Percentiles rank a stretch among this genome's conserved stretches.
Evolutionary conservation across 1,284 basidiomycete species (phyloP).

Genomic region (Irpex sp.): DNA sequence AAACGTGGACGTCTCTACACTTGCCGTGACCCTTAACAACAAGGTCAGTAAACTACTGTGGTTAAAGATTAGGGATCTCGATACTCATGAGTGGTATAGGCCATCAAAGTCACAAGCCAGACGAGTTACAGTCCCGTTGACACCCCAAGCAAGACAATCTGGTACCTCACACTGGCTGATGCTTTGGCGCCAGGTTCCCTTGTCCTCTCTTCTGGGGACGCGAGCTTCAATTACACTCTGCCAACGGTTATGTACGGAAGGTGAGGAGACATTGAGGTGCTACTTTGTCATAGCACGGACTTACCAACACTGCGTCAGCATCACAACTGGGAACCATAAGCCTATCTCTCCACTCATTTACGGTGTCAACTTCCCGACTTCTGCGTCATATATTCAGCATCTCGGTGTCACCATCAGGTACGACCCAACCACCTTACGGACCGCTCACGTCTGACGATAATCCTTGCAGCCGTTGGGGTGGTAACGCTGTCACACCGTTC

Average conservation of each 20-base stretch:
- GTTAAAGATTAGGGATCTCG: neutral
- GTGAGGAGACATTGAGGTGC: neutral
- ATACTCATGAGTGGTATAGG: conserved; percentile 18
- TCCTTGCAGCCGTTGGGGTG: conserved; percentile 38
- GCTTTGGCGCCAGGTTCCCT: conserved; percentile 37
- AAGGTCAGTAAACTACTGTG: conserved; percentile 12
- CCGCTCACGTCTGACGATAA: neutral
- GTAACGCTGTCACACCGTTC: conserved; percentile 50
- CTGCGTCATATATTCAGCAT: conserved; percentile 38
- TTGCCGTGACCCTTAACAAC: conserved; percentile 37
- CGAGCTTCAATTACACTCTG: conserved; percentile 36
- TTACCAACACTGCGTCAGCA: neutral
- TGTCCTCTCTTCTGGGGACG: conserved; percentile 34
- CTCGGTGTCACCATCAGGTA: conserved; percentile 41
- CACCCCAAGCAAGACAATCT: conserved; percentile 41
- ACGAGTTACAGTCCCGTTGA: conserved; percentile 38
- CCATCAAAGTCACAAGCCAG: conserved; percentile 28
- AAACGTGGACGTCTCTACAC: conserved; percentile 35
- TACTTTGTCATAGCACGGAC: no score
- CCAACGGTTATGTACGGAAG: conserved; percentile 35
- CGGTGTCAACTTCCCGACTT: conserved; percentile 40
- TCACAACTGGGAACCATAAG: conserved; percentile 33
- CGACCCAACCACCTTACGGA: neutral
- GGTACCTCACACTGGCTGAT: conserved; percentile 39
- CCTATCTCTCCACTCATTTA: conserved; percentile 43